Evolutionary conservation across 257 asterid species (phyloP).

Genomic region (Solanum okadae): DNA sequence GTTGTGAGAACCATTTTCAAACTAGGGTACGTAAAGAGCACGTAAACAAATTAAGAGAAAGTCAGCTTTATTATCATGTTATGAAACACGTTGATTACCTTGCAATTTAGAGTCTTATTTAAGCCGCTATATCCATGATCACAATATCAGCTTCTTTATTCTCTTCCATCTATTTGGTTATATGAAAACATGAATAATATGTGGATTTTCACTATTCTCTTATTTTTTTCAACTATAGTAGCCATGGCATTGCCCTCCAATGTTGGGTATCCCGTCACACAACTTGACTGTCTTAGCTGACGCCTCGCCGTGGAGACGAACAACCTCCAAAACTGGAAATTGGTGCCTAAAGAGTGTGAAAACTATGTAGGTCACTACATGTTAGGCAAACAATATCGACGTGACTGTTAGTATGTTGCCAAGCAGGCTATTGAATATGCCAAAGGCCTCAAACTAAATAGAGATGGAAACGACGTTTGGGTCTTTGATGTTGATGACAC

Average conservation of each 20-base stretch:
- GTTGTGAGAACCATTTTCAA: not conserved
- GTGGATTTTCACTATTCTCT: not conserved
- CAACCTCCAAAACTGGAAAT: slow-evolving; percentile 29
- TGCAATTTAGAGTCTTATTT: not conserved
- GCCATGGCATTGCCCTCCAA: not conserved
- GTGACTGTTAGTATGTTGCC: slow-evolving; percentile 38
- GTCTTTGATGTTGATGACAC: slow-evolving; percentile 46
- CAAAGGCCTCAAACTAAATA: slow-evolving; percentile 3
- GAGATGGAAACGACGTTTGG: slow-evolving; percentile 36
- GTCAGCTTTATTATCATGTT: not conserved
- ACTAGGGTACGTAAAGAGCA: no score
- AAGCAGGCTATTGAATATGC: slow-evolving; percentile 38
- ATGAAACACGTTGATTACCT: not conserved
- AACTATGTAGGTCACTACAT: slow-evolving; percentile 52
- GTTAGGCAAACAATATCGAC: slow-evolving; percentile 44
- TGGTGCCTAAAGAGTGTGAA: slow-evolving; percentile 39
- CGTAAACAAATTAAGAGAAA: no score
- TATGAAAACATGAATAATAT: not conserved
- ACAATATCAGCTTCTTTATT: not conserved
- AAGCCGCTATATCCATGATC: not conserved
- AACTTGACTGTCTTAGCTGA: slow-evolving; percentile 25
- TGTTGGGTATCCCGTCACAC: slow-evolving; percentile 15
- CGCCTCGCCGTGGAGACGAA: slow-evolving; percentile 48
- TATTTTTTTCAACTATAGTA: not conserved
- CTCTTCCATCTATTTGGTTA: not conserved